Percentiles rank a stretch among this genome's conserved stretches.
phyloP scores from a whole-genome alignment of 495 filamentous ascomycete species.

The Hypoxylon fuscum region DNA sequence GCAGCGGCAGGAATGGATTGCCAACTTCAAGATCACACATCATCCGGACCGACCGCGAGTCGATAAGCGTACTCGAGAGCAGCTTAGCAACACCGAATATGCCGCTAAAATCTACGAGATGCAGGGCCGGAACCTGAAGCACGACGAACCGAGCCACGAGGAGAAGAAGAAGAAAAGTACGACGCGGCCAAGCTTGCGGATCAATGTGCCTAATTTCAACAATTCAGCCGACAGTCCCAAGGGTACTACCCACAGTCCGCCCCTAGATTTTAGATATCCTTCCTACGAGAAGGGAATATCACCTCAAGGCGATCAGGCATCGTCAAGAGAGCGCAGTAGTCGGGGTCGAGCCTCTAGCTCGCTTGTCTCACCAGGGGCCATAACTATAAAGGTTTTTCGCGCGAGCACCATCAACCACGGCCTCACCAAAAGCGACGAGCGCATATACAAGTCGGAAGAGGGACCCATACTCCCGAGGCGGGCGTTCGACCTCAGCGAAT shows the following conservation, averaged over 20 bases:
- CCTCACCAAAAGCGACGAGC: constrained; percentile 17
- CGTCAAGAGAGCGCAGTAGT: background rate
- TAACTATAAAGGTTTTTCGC: constrained; percentile 13
- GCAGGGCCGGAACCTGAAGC: constrained; percentile 12
- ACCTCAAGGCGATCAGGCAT: background rate
- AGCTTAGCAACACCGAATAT: constrained; percentile 22
- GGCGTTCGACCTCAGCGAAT: background rate
- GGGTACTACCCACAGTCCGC: background rate
- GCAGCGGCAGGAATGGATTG: constrained; percentile 20
- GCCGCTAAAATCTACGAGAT: constrained; percentile 16
- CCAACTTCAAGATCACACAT: constrained; percentile 34
- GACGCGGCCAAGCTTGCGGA: background rate
- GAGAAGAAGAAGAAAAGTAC: background rate
- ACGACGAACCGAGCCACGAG: constrained; percentile 3
- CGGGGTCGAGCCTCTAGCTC: background rate
- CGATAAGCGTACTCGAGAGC: constrained; percentile 15
- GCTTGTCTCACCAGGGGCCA: constrained; percentile 1
- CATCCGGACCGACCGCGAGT: constrained; percentile 34
- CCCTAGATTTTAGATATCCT: background rate
- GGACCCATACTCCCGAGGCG: background rate
- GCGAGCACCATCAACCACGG: constrained; percentile 1
- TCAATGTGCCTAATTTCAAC: constrained; percentile 10
- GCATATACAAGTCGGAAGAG: background rate
- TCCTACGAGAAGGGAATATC: background rate
- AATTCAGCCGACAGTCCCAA: constrained; percentile 19